Base-by-base conservation (phyloP, 208 protist species). In the Acanthamoeba lenticulata region DNA sequence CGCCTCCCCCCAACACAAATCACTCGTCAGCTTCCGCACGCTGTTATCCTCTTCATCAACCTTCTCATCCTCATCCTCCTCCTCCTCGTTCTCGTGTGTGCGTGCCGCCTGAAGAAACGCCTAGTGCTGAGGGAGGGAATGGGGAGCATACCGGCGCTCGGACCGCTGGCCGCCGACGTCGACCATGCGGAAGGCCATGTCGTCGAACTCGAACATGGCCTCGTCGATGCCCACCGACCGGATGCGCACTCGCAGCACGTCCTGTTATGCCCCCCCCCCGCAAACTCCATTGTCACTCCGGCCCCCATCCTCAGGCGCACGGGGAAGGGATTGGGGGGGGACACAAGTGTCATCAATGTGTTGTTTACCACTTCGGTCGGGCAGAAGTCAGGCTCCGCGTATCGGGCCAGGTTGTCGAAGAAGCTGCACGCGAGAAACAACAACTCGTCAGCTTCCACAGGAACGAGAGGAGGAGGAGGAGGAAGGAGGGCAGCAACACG, bases 161-260 rank as follows among this genome's bases (percentile, higher is more conserved):
- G 93, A 96, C n/a, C 97, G 69, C 94, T 98, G 98, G 29, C 97
- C 97, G 90, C 97, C 97, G 27, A 98, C 97, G 93, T 97, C 96
- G 40, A 98, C 96, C 77, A 97, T 95, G 94, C 95, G 86, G 94
- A 98, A 98, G 49, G 45, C 62, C 9, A 96, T 81, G 40, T 94
- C 94, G 27, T 96, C 86, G 36, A 96, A 93, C 17, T 94, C 38
- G 69, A 98, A 99, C n/a, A 96, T 42, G 11, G 95, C 96, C 94
- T 98, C 97, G 11, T 97, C 96, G 42, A 99, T 98, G 74, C 98
- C 98, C 36, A 98, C 98, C 1, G 98, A 98, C 40, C 96, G 97
- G 5, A 97, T 94, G 69, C 98, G 95, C 24, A 96, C 96, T 47
- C 95, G 83, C 52, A 98, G 93, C 24, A 98, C 94, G 94, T 98